Evolutionary conservation across 331 rosid genomes (phyloP).

Genomic region (Acacia concinna): DNA sequence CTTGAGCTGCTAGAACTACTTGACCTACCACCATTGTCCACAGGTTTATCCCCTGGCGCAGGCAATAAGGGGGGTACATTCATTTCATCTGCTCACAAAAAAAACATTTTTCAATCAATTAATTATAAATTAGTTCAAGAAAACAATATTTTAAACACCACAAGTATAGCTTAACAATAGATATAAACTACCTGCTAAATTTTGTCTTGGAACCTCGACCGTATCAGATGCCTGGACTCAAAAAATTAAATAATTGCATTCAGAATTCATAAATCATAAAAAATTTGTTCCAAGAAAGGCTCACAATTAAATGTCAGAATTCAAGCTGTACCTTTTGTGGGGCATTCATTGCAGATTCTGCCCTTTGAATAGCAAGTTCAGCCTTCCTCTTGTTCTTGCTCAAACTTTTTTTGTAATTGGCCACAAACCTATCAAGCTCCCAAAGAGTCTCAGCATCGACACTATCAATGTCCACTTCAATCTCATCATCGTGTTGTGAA

Average conservation of each 20-base stretch:
- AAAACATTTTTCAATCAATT: conserved; percentile 25
- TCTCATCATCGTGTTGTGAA: conserved; percentile 84
- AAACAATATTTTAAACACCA: conserved; percentile 7
- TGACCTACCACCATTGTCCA: conserved; percentile 77
- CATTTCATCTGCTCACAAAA: conserved; percentile 50
- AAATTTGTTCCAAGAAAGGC: background rate
- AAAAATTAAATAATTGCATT: conserved; percentile 28
- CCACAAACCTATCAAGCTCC: conserved; percentile 97
- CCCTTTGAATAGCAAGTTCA: conserved; percentile 71
- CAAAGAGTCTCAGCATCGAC: conserved; percentile 94
- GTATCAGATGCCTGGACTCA: conserved; percentile 48
- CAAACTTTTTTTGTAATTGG: conserved; percentile 92
- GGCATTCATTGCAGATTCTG: conserved; percentile 45
- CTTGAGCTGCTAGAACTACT: conserved; percentile 97
- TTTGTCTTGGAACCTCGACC: conserved; percentile 52
- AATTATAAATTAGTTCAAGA: conserved; percentile 15
- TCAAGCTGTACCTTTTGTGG: conserved; percentile 51
- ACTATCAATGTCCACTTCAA: conserved; percentile 96
- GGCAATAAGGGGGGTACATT: conserved; percentile 53
- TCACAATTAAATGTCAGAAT: background rate
- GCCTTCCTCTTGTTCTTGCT: conserved; percentile 92
- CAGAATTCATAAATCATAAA: background rate
- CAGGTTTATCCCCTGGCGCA: conserved; percentile 54
- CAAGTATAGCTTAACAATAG: background rate
- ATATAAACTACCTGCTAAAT: conserved; percentile 52